A percentile compares a stretch with the other conserved stretches of the same genome.
phyloP scores from a whole-genome alignment of 306 rosid genomes.

The Fragaria ananassa region DNA sequence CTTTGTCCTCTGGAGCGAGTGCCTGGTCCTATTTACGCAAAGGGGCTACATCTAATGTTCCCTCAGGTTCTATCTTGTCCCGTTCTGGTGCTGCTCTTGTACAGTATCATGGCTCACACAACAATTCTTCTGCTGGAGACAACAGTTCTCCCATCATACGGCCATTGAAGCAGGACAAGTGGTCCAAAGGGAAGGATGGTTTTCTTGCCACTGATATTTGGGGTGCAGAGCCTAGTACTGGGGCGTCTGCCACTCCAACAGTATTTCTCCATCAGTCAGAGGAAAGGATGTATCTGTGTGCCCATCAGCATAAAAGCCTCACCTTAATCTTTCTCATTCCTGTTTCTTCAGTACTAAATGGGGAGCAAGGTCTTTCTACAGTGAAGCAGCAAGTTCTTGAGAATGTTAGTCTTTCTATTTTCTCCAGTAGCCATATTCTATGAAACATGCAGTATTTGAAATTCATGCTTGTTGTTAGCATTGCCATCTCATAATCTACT shows the following conservation, averaged over 20 bases:
- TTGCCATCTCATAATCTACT: neutral
- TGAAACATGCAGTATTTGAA: neutral
- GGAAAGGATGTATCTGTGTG: conserved; percentile 86
- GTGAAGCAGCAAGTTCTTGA: conserved; percentile 79
- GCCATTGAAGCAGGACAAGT: conserved; percentile 72
- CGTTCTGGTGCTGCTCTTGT: conserved; percentile 51
- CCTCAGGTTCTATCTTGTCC: conserved; percentile 44
- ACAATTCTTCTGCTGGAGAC: conserved; percentile 38
- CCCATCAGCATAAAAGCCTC: conserved; percentile 81
- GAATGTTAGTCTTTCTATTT: conserved; percentile 59
- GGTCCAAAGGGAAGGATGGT: conserved; percentile 94
- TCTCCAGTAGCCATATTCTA: conserved; percentile 16
- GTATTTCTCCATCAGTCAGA: conserved; percentile 65
- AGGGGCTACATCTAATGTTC: conserved; percentile 52
- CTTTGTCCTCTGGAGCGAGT: conserved; percentile 73
- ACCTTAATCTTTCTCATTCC: conserved; percentile 78
- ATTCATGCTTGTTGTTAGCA: neutral
- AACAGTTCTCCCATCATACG: conserved; percentile 52
- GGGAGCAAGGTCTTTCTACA: conserved; percentile 75
- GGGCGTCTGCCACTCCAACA: conserved; percentile 63
- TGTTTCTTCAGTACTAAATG: conserved; percentile 57
- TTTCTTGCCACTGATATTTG: conserved; percentile 91
- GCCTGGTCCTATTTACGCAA: conserved; percentile 91
- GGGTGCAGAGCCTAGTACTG: conserved; percentile 73
- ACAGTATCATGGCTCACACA: conserved; percentile 48